phyloP scores from a whole-genome alignment of 805 yeast genomes.

The Starmerella kuoi region DNA sequence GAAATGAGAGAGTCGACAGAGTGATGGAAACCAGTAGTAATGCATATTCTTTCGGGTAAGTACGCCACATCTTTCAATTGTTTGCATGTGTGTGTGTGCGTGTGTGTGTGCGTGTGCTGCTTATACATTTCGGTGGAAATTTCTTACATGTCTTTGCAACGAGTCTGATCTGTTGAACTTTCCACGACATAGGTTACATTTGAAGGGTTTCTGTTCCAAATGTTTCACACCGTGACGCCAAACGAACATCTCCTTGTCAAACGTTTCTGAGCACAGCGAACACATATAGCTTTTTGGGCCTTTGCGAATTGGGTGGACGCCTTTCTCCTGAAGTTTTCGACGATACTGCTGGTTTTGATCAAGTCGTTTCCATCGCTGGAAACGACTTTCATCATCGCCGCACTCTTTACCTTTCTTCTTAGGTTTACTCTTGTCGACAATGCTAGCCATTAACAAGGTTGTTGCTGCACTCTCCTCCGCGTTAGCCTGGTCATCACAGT shows the following conservation, averaged over 20 bases:
- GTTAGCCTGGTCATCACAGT: too few species aligned
- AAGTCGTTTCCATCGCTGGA: slow-evolving; percentile 7
- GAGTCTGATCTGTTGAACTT: slow-evolving; percentile 14
- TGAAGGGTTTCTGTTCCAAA: slow-evolving; percentile 12
- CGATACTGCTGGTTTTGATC: slow-evolving; percentile 13
- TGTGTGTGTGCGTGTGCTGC: too few species aligned
- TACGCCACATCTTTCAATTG: too few species aligned
- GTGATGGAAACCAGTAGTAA: too few species aligned
- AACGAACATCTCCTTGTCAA: slow-evolving; percentile 15
- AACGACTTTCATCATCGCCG: not conserved
- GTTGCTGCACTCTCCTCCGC: too few species aligned
- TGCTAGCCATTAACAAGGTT: too few species aligned
- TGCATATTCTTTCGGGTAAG: too few species aligned
- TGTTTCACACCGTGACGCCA: slow-evolving; percentile 19
- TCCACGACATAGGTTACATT: slow-evolving; percentile 7
- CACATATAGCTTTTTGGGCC: slow-evolving; percentile 3
- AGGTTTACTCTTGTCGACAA: too few species aligned
- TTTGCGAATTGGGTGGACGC: slow-evolving; percentile 4
- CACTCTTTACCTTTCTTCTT: slow-evolving; percentile 2
- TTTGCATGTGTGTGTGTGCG: too few species aligned
- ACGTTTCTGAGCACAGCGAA: slow-evolving; percentile 8
- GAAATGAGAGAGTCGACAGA: too few species aligned
- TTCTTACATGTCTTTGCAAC: slow-evolving; percentile 13
- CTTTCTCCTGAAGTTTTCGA: slow-evolving; percentile 5
- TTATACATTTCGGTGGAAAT: too few species aligned